Conservation (phyloP, 1,139 yeast genomes). For the Yamadazyma pseudoaaseri region DNA sequence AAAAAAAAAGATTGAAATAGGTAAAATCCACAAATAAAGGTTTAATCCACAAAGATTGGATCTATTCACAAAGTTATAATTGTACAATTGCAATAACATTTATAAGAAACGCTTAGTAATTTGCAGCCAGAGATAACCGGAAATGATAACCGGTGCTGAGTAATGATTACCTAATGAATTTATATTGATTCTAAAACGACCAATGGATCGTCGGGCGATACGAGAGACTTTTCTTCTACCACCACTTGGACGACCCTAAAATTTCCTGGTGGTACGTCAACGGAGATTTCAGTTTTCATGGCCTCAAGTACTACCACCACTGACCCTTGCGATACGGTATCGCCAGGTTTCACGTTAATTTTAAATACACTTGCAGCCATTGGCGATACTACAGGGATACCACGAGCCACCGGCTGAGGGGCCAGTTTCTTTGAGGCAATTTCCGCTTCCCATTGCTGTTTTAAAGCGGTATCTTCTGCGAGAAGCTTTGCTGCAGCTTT, state of each 20-base stretch:
- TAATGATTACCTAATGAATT: too few relatives aligned
- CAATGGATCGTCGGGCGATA: slow-evolving; percentile 2
- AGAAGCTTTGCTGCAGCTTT: slow-evolving; percentile 4
- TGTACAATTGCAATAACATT: too few relatives aligned
- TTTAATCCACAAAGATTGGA: too few relatives aligned
- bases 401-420: not conserved
- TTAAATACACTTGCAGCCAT: slow-evolving; percentile 33
- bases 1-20: too few relatives aligned
- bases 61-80: too few relatives aligned
- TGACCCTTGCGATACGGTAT: slow-evolving; percentile 23
- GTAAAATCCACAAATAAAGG: too few relatives aligned
- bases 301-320: slow-evolving; percentile 34
- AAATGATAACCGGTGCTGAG: too few relatives aligned
- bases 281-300: slow-evolving; percentile 44
- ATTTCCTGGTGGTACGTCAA: slow-evolving; percentile 11
- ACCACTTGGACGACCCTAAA: slow-evolving; percentile 1
- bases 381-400: slow-evolving; percentile 12
- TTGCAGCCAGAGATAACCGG: too few relatives aligned
- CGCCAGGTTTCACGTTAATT: slow-evolving; percentile 24
- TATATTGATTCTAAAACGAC: too few relatives aligned
- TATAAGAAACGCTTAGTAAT: too few relatives aligned
- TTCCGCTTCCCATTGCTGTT: slow-evolving; percentile 7
- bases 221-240: slow-evolving; percentile 1
- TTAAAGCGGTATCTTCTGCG: slow-evolving; percentile 4
- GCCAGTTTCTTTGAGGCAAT: slow-evolving; percentile 2